A percentile compares a stretch with the other conserved stretches of the same genome.
Conservation (phyloP, 2,329 filamentous ascomycete species). For the Xylariaceae sp. region DNA sequence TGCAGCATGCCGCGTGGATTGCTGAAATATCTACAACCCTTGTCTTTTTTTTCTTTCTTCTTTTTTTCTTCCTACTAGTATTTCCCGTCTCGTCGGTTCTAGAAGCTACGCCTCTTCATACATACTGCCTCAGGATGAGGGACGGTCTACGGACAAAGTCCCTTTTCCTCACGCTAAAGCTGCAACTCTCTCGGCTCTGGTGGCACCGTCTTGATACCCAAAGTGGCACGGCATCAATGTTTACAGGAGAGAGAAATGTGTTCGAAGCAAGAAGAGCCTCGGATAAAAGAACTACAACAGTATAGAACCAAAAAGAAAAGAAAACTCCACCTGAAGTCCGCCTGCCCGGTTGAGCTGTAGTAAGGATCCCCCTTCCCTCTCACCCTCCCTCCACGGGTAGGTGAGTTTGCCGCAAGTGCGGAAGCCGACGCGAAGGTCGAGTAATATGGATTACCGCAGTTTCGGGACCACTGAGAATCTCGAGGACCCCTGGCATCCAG, state of each 20-base stretch:
- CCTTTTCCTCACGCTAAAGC: slow-evolving; percentile 11
- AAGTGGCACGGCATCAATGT: slow-evolving; percentile 26
- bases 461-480: slow-evolving; percentile 23
- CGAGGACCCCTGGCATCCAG: slow-evolving; percentile 15
- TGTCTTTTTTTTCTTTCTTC: neutral
- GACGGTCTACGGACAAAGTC: too few species aligned
- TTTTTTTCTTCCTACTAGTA: neutral
- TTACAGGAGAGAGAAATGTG: slow-evolving; percentile 5
- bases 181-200: slow-evolving; percentile 11
- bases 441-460: slow-evolving; percentile 19
- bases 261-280: slow-evolving; percentile 14
- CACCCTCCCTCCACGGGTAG: slow-evolving; percentile 2
- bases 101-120: slow-evolving; percentile 6
- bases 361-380: too few species aligned
- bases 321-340: neutral
- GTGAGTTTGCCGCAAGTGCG: slow-evolving; percentile 19
- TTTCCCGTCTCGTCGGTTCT: neutral
- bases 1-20: slow-evolving; percentile 1
- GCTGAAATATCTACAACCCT: neutral
- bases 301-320: neutral
- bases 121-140: slow-evolving; percentile 14
- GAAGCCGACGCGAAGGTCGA: slow-evolving; percentile 23
- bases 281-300: slow-evolving; percentile 12
- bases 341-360: too few species aligned
- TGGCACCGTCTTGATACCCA: slow-evolving; percentile 29